Evolutionary conservation across 768 basidiomycete species (phyloP).

Genomic region (Pisolithus orientalis): DNA sequence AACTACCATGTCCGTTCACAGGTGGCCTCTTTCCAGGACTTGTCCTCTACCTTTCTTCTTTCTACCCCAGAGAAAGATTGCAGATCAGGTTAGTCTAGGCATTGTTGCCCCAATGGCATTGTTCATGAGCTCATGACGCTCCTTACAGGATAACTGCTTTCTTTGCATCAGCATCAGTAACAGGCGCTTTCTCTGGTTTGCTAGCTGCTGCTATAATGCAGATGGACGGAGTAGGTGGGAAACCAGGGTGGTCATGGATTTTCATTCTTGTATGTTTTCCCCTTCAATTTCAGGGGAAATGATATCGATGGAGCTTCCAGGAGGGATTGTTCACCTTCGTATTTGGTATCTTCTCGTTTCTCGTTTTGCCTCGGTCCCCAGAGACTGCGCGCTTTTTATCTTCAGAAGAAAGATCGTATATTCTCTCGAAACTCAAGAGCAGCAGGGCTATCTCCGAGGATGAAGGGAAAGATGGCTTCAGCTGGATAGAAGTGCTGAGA

Average conservation of each 20-base stretch:
- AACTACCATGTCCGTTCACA: slow-evolving; percentile 14
- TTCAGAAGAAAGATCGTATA: slow-evolving; percentile 43
- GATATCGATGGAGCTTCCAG: slow-evolving; percentile 9
- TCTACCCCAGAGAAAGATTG: slow-evolving; percentile 28
- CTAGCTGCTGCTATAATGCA: slow-evolving; percentile 53
- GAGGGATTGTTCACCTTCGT: slow-evolving; percentile 61
- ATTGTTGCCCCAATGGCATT: slow-evolving; percentile 1
- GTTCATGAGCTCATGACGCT: background rate
- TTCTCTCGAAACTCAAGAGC: slow-evolving; percentile 22
- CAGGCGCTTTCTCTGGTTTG: slow-evolving; percentile 59
- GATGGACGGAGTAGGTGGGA: slow-evolving; percentile 47
- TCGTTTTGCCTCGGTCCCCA: slow-evolving; percentile 42
- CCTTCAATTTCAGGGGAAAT: background rate
- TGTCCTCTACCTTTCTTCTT: slow-evolving; percentile 53
- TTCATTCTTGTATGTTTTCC: slow-evolving; percentile 40
- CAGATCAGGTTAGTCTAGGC: slow-evolving; percentile 14
- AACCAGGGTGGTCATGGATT: slow-evolving; percentile 58
- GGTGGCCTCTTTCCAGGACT: slow-evolving; percentile 55
- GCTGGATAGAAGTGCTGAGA: slow-evolving; percentile 48
- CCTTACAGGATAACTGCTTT: slow-evolving; percentile 31
- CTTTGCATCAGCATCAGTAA: slow-evolving; percentile 41
- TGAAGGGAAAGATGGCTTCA: slow-evolving; percentile 39
- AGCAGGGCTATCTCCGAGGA: slow-evolving; percentile 34
- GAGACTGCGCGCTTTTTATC: slow-evolving; percentile 44
- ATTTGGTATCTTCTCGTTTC: slow-evolving; percentile 47